Evolutionary conservation across 768 basidiomycete species (phyloP).

Genomic region (Cystobasidium ongulense): DNA sequence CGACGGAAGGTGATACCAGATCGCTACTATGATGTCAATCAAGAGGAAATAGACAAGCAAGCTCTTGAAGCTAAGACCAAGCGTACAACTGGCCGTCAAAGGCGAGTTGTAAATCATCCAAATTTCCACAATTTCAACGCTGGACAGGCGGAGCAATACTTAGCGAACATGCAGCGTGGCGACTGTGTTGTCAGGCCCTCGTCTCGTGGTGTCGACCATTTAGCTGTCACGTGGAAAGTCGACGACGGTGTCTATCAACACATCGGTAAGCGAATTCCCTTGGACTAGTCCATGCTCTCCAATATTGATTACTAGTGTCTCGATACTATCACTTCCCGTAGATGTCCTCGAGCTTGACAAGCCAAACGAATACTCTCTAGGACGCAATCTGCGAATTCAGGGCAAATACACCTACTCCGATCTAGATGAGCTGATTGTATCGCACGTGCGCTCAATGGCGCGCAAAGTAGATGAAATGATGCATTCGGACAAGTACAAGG

Average conservation of each 20-base stretch:
- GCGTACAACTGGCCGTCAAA: constrained; percentile 68
- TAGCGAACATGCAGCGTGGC: constrained; percentile 83
- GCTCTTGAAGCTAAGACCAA: constrained; percentile 50
- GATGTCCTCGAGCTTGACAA: constrained; percentile 50
- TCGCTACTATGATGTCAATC: constrained; percentile 43
- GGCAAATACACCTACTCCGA: constrained; percentile 70
- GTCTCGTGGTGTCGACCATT: constrained; percentile 82
- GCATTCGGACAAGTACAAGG: constrained; percentile 90
- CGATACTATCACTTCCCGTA: constrained; percentile 3
- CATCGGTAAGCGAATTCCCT: constrained; percentile 57
- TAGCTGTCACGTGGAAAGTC: constrained; percentile 98
- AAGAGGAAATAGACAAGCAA: constrained; percentile 35
- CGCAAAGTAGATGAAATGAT: constrained; percentile 88
- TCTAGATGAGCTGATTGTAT: constrained; percentile 92
- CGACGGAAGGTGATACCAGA: constrained; percentile 33
- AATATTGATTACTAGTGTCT: background rate
- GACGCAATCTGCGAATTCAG: constrained; percentile 43
- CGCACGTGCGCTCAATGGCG: constrained; percentile 88
- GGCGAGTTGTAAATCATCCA: constrained; percentile 90
- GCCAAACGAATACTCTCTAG: constrained; percentile 46
- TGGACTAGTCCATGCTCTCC: background rate
- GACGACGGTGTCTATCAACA: constrained; percentile 93
- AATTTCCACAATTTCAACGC: constrained; percentile 95
- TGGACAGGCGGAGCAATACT: constrained; percentile 73
- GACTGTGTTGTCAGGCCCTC: constrained; percentile 95